phyloP scores from a whole-genome alignment of 208 protist species.

The Herpetomonas tarakana region DNA sequence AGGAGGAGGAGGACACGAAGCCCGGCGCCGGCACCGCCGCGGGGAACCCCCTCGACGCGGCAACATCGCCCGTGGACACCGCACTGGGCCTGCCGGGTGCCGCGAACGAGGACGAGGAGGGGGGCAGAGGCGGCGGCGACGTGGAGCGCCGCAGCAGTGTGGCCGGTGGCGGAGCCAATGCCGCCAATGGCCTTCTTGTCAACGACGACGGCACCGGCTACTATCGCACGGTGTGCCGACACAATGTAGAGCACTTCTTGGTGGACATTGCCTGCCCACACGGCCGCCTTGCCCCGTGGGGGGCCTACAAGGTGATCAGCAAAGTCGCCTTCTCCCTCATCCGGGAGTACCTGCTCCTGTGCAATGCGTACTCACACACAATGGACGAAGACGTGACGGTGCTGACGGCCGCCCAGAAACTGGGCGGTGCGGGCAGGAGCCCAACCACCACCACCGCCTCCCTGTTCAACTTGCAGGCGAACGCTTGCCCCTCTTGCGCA shows the following conservation, averaged over 20 bases:
- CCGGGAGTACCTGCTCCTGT: constrained; percentile 1
- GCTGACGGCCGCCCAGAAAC: neutral
- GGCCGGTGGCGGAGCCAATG: constrained; percentile 1
- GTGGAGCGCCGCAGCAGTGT: neutral
- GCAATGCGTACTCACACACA: neutral
- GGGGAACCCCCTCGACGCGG: neutral
- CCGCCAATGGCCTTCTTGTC: neutral
- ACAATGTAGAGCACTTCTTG: constrained; percentile 17
- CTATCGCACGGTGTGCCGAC: constrained; percentile 12
- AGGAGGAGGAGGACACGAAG: constrained; percentile 11
- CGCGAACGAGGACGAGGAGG: neutral
- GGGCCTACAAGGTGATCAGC: constrained; percentile 34
- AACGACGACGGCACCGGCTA: constrained; percentile 7
- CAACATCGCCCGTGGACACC: neutral
- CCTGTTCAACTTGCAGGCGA: constrained; percentile 21
- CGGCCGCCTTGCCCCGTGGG: constrained; percentile 44
- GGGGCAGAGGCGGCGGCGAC: neutral
- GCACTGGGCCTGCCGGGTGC: neutral
- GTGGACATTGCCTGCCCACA: constrained; percentile 34
- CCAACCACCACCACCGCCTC: neutral
- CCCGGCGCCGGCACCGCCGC: neutral
- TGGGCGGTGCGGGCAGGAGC: neutral
- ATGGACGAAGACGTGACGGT: neutral
- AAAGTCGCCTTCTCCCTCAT: constrained; percentile 4
- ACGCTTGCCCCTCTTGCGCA: constrained; percentile 44